A percentile compares a stretch with the other conserved stretches of the same genome.
These are phyloP conservation scores for Tremellales sp. DNA, from an alignment of 1,284 basidiomycete genomes.

Conservation along the genomic window DNA sequence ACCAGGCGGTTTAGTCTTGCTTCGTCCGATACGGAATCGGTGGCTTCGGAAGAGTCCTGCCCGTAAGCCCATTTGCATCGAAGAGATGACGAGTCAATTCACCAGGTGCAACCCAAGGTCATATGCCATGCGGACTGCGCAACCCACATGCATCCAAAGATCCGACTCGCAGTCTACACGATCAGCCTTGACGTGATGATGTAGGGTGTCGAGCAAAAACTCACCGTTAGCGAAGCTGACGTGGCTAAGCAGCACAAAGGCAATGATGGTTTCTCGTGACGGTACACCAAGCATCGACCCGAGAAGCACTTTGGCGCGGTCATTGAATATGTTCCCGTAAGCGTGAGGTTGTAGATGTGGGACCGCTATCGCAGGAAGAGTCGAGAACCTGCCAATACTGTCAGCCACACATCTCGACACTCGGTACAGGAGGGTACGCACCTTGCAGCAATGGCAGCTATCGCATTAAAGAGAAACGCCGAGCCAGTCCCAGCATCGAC, in stretches of 20 bases:
- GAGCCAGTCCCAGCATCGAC: constrained; percentile 16
- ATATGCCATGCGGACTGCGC: constrained; percentile 31
- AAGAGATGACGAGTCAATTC: not conserved
- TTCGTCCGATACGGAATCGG: constrained; percentile 17
- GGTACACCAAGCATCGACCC: constrained; percentile 32
- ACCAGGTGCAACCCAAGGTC: constrained; percentile 29
- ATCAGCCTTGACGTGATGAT: not conserved
- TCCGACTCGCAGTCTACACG: constrained; percentile 27
- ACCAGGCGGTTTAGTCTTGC: constrained; percentile 22
- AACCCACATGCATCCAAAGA: constrained; percentile 31
- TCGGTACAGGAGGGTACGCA: no score
- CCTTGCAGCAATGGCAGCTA: constrained; percentile 29
- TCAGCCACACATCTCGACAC: not conserved
- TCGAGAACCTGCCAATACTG: constrained; percentile 26
- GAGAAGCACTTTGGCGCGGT: constrained; percentile 24
- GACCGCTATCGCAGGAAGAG: constrained; percentile 26
- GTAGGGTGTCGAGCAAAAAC: not conserved
- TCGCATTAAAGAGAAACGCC: constrained; percentile 23
- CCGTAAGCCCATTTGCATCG: not conserved
- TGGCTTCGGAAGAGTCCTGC: constrained; percentile 13
- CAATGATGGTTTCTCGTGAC: constrained; percentile 25
- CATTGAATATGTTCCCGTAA: constrained; percentile 31
- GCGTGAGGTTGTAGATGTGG: constrained; percentile 24
- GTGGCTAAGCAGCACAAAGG: constrained; percentile 23
- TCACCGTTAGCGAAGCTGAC: constrained; percentile 28